Base-by-base conservation (phyloP, 2,329 filamentous ascomycete species). In the Fusarium transvaalense region DNA sequence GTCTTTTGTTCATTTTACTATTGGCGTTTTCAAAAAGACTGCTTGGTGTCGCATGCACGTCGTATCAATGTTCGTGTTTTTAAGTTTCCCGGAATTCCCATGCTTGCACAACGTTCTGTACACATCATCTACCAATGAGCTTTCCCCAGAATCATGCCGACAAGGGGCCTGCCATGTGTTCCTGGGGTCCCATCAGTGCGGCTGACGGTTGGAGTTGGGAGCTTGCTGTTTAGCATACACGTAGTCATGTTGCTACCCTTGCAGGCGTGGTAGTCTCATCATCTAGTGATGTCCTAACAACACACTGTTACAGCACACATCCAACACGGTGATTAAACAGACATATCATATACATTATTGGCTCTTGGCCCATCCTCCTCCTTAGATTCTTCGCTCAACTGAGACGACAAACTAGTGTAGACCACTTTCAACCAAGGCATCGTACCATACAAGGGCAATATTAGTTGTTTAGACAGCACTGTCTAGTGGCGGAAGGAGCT, bases 11-110 rank as follows among this genome's bases (percentile, higher is more conserved):
- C 19, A 35, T 17, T 58, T 51, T 41, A 31, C 31, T 37, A 21
- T 50, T 38, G 19, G 34, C 31, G 10, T 29, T 19, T 58, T 32
- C 25, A 17, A 45, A 45, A 64, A 51, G 45, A 59, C 23, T 59
- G 38, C 37, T 46, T 17, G 46, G n/a, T 27, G 29, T 35, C 14
- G 21, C 34, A 39, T 12, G n/a, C 46, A 14, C 19, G 10, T 27
- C 21, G 15, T 38, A 19, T 31, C 8, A 15, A 19, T 32, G 7
- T 8, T 25, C 27, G 15, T n/a, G 27, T 10, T 34, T 23, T 31
- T 23, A 21, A 29, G 13, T 31, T 25, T 38, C 17, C 13, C 4
- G 35, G 34, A 41, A 27, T 21, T 13, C 14, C 27, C n/a, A 46
- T 13, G 21, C 29, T 38, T 43, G n/a, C 41, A 32, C 13, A 19